Evolutionary conservation across 148 eudicot species (phyloP).

Genomic region (Arbutus unedo): DNA sequence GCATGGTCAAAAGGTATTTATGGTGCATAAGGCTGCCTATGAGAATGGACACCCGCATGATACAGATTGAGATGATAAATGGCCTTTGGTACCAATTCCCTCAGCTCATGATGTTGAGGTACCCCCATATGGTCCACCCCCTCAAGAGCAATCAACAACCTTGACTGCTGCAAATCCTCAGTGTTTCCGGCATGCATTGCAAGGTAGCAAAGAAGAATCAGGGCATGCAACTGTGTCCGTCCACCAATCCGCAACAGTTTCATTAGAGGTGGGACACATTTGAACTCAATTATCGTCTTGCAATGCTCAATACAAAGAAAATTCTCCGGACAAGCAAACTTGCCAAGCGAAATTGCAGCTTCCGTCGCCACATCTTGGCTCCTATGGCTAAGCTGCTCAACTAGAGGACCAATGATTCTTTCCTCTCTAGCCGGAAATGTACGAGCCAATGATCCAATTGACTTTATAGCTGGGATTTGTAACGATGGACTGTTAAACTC

Average conservation of each 20-base stretch:
- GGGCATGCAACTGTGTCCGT: constrained; percentile 33
- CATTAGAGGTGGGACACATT: constrained; percentile 58
- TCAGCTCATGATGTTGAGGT: constrained; percentile 36
- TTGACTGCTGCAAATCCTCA: constrained; percentile 49
- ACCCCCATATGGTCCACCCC: constrained; percentile 36
- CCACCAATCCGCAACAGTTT: constrained; percentile 52
- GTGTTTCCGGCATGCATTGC: constrained; percentile 54
- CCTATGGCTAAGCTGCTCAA: constrained; percentile 43
- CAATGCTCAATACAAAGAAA: constrained; percentile 58
- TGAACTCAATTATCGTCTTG: constrained; percentile 58
- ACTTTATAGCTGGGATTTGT: constrained; percentile 48
- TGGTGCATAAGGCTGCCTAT: constrained; percentile 29
- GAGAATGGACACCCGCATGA: constrained; percentile 34
- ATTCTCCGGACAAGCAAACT: constrained; percentile 68
- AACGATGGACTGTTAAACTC: constrained; percentile 28
- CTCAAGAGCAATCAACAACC: constrained; percentile 57
- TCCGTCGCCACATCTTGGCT: constrained; percentile 54
- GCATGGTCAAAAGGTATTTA: constrained; percentile 2
- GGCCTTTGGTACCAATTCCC: constrained; percentile 53
- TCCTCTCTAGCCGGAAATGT: constrained; percentile 73
- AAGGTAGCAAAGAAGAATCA: constrained; percentile 62
- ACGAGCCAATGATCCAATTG: constrained; percentile 70
- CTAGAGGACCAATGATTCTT: constrained; percentile 57
- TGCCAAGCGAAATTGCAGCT: constrained; percentile 56
- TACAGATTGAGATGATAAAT: constrained; percentile 49